Percentiles rank a stretch among this genome's conserved stretches.
Conservation (phyloP, 1,139 yeast species). For the Geotrichum cucujoidarum region DNA sequence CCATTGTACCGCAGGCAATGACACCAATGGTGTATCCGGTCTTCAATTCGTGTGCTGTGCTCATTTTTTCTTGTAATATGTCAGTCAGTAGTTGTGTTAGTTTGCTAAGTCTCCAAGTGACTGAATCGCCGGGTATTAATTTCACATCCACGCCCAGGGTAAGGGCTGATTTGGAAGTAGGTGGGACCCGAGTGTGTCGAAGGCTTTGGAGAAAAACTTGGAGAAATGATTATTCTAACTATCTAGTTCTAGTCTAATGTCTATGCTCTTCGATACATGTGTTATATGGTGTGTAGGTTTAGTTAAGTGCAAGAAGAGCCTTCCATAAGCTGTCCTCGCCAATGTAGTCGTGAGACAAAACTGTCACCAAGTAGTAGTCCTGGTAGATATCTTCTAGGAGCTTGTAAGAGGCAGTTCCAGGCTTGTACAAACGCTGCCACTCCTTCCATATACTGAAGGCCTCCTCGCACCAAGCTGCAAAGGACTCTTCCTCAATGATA, state of each 20-base stretch:
- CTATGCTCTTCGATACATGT: not conserved
- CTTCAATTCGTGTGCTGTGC: slow-evolving; percentile 20
- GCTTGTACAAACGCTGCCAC: slow-evolving; percentile 80
- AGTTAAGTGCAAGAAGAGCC: slow-evolving; percentile 35
- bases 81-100: too few species aligned
- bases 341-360: slow-evolving; percentile 79
- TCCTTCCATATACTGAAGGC: slow-evolving; percentile 87
- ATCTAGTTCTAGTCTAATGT: not conserved
- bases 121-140: too few species aligned
- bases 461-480: slow-evolving; percentile 90
- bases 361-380: slow-evolving; percentile 68
- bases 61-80: not conserved
- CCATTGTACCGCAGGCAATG: slow-evolving; percentile 94
- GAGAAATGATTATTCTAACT: too few species aligned
- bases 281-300: not conserved
- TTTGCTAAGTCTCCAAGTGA: too few species aligned
- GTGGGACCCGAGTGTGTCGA: too few species aligned
- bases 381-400: slow-evolving; percentile 58
- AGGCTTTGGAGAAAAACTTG: too few species aligned
- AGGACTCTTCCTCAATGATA: slow-evolving; percentile 79
- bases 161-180: too few species aligned
- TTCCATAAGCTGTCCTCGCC: slow-evolving; percentile 79
- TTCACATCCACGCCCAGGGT: too few species aligned
- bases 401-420: slow-evolving; percentile 53
- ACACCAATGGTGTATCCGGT: slow-evolving; percentile 64